Percentiles rank a stretch among this genome's conserved stretches.
Conservation (phyloP, 192 early-diverging fungal species). For the Gryganskiella cystojenkinii region DNA sequence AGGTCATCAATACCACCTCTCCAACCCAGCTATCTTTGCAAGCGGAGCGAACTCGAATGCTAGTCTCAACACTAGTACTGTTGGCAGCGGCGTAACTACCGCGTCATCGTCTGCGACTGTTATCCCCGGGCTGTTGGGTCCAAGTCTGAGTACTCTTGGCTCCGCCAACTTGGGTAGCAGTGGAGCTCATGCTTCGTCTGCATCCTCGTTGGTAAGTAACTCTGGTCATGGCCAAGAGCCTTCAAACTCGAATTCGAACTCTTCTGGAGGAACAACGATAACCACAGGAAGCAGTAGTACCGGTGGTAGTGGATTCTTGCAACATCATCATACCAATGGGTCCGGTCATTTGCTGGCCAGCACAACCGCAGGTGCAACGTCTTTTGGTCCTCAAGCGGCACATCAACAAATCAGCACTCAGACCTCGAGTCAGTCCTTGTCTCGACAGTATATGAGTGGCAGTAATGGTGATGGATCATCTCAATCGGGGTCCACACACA, state of each 20-base stretch:
- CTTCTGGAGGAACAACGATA: neutral
- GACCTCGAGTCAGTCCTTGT: too few species aligned
- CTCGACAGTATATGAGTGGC: too few species aligned
- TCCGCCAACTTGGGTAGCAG: neutral
- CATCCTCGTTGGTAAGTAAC: conserved; percentile 31
- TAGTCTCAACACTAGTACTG: neutral
- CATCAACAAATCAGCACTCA: too few species aligned
- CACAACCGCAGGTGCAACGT: too few species aligned
- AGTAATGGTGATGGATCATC: too few species aligned
- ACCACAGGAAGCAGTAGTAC: neutral
- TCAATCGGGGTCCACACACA: too few species aligned
- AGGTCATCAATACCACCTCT: conserved; percentile 26
- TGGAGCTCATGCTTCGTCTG: conserved; percentile 32
- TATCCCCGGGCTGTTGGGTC: neutral
- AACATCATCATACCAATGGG: neutral
- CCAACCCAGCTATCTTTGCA: conserved; percentile 6
- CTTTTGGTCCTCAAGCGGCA: too few species aligned
- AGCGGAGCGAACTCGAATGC: neutral
- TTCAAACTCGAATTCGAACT: neutral
- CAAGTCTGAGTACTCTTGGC: neutral
- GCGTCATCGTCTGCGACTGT: neutral
- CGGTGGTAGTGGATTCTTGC: neutral
- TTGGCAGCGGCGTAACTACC: neutral
- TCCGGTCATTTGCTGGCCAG: too few species aligned
- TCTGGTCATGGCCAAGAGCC: conserved; percentile 7